Evolutionary conservation across 495 filamentous ascomycete species (phyloP).

Genomic region (Xylaria telfairii): DNA sequence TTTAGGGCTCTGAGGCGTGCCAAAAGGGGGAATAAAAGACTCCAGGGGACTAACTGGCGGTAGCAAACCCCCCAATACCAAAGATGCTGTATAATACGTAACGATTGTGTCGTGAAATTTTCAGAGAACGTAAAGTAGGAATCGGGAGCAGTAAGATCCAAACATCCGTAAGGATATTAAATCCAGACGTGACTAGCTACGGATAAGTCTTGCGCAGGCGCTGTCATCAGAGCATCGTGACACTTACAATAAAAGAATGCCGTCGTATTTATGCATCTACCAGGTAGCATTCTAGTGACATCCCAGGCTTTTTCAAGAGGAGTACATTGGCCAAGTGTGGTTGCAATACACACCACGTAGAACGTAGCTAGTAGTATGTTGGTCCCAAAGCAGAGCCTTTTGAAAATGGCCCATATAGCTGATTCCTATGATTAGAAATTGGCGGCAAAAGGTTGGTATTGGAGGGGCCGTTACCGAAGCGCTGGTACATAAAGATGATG

Average conservation of each 20-base stretch:
- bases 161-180: constrained; percentile 60
- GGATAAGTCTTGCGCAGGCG: constrained; percentile 4
- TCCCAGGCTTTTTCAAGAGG: constrained; percentile 56
- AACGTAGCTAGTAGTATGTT: constrained; percentile 48
- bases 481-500: constrained; percentile 55
- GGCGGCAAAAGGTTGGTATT: not conserved
- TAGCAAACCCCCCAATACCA: constrained; percentile 53
- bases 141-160: constrained; percentile 60
- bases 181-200: constrained; percentile 49
- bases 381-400: constrained; percentile 39
- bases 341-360: constrained; percentile 42
- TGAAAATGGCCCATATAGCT: constrained; percentile 42
- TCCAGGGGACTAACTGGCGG: no score
- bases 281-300: constrained; percentile 39
- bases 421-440: constrained; percentile 13
- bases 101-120: constrained; percentile 46
- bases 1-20: no score
- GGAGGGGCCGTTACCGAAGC: constrained; percentile 47
- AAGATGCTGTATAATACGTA: constrained; percentile 56
- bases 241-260: constrained; percentile 58
- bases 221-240: no score
- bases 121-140: constrained; percentile 48
- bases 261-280: constrained; percentile 54
- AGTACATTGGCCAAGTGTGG: constrained; percentile 51
- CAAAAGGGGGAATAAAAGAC: no score